phyloP scores from a whole-genome alignment of 2,329 filamentous ascomycete genomes.

The Ophiocordyceps australis region DNA sequence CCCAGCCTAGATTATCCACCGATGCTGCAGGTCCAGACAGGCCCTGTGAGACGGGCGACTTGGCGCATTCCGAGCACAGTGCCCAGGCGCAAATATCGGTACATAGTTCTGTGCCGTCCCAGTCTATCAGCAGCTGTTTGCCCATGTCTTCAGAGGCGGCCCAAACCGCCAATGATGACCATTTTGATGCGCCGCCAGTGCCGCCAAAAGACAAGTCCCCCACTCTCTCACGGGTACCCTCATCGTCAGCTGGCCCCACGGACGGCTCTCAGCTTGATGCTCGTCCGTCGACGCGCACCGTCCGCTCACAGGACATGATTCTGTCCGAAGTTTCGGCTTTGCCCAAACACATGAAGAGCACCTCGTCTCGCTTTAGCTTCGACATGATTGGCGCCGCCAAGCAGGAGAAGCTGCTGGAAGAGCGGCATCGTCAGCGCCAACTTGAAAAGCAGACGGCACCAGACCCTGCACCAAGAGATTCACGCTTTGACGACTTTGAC shows the following conservation, averaged over 20 bases:
- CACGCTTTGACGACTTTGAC: conserved; percentile 42
- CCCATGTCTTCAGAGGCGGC: conserved; percentile 7
- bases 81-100: not conserved
- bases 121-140: too few species aligned
- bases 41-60: not conserved
- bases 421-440: conserved; percentile 50
- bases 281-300: conserved; percentile 9
- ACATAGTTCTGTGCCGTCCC: not conserved
- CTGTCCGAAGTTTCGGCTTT: conserved; percentile 29
- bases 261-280: too few species aligned
- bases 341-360: conserved; percentile 54
- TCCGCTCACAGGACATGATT: conserved; percentile 34
- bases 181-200: conserved; percentile 13
- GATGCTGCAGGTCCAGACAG: conserved; percentile 5
- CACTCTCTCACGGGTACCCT: conserved; percentile 4
- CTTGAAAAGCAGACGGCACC: conserved; percentile 35
- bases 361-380: conserved; percentile 66
- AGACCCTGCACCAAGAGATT: conserved; percentile 22
- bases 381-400: conserved; percentile 57
- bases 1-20: conserved; percentile 3
- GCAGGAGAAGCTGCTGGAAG: conserved; percentile 52
- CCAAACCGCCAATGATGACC: conserved; percentile 4
- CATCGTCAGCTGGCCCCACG: conserved; percentile 2
- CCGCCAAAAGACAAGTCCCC: conserved; percentile 18
- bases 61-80: too few species aligned